phyloP scores from a whole-genome alignment of 148 eudicot genomes.

The Heliosperma pusillum region DNA sequence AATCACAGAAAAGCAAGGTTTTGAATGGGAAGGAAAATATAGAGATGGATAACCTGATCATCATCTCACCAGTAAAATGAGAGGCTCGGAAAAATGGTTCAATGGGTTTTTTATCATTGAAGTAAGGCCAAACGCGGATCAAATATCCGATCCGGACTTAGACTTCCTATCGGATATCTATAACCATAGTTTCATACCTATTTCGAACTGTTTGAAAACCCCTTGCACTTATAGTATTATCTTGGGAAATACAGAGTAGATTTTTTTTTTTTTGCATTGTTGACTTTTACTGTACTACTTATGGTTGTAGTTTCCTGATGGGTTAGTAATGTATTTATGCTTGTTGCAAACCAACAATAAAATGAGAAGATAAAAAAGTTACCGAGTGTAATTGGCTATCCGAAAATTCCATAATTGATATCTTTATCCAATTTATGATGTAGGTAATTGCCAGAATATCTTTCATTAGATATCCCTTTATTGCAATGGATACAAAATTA shows the following conservation, averaged over 20 bases:
- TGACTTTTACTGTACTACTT: neutral
- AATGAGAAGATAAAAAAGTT: no score
- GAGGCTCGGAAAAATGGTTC: neutral
- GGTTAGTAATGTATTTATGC: no score
- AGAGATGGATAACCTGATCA: neutral
- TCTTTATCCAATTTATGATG: no score
- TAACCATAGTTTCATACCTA: neutral
- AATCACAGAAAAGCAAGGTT: conserved; percentile 4
- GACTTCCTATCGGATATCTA: no score
- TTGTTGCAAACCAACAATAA: no score
- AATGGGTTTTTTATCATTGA: conserved; percentile 4
- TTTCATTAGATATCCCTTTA: no score
- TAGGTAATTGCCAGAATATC: no score
- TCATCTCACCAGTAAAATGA: neutral
- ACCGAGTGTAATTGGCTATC: no score
- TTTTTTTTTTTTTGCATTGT: no score
- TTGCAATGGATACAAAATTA: no score
- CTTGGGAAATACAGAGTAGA: neutral
- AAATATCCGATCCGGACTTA: neutral
- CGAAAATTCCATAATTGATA: no score
- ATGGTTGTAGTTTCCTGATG: neutral
- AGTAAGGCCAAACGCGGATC: neutral
- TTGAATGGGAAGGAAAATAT: neutral
- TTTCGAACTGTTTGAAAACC: neutral
- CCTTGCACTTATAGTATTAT: neutral